Evolutionary conservation across 768 basidiomycete genomes (phyloP), one percentile per base, ranked within the genome.

Genomic region (Leccinum truebloodii): DNA sequence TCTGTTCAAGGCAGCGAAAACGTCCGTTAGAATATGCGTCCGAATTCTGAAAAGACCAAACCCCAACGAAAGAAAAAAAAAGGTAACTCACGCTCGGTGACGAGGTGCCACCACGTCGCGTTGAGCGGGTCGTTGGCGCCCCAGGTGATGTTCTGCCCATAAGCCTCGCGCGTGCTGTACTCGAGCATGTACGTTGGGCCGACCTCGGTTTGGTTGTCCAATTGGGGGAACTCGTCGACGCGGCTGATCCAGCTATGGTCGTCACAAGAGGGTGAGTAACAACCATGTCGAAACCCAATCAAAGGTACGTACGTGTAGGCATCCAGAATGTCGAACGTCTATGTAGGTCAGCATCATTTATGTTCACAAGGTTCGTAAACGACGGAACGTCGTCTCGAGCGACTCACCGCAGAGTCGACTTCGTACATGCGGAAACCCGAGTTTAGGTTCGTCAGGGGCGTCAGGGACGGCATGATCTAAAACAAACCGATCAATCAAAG

Each of bases 21-120:
- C 1, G 14, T 3, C 4, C 6, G 13, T 66, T 22, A 65, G 50
- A 39, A 22, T 48, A 12, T 3, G 4, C 6, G 41, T 54, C 13
- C 7, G 13, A 13, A 4, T 32, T 12, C 32, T 20, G 41, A n/a
- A 13, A 49, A 9, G 4, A 5, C 14, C 12, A 39, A 39, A 6
- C n/a, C 7, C 39, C 39, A 26, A 26, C 4, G 6, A 18, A 39
- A 18, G 14, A n/a, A 16, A 16, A 22, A 1, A 26, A 12, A 28
- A 13, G 13, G 39, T 14, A 4, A 71, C 79, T 55, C 60, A 85
- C 86, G 80, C 74, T 90, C 86, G 0, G 89, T 90, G 50, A 91
- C 87, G 26, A 72, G 80, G 70, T 90, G 89, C 89, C 88, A 91
- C 85, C 86, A 91, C 3, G 88, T 90, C 5, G 87, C 87, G 62